Conservation (phyloP, 257 asterid genomes). For the Catharanthus roseus region DNA sequence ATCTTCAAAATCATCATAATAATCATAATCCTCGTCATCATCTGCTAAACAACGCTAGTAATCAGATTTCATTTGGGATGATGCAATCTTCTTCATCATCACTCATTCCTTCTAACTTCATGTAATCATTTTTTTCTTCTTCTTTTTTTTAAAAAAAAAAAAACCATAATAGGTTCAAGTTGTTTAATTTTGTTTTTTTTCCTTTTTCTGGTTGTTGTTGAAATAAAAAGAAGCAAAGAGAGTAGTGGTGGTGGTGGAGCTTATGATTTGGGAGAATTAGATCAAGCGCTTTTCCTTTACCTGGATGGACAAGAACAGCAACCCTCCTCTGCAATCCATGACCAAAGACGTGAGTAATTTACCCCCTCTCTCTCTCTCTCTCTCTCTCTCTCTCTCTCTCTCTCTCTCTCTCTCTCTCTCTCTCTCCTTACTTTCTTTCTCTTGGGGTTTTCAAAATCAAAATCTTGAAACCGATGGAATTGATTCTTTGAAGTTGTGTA, state of each 20-base stretch:
- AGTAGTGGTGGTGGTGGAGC: constrained; percentile 29
- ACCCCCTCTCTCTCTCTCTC: not conserved
- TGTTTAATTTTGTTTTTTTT: not conserved
- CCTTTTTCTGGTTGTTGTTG: constrained; percentile 1
- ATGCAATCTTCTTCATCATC: constrained; percentile 52
- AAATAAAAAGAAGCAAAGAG: constrained; percentile 60
- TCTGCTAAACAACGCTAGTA: not conserved
- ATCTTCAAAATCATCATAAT: constrained; percentile 5
- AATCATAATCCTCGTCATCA: constrained; percentile 20
- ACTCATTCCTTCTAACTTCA: constrained; percentile 38
- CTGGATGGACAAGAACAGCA: constrained; percentile 57
- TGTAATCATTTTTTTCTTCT: constrained; percentile 25
- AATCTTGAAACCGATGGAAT: too few relatives aligned
- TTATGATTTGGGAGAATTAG: constrained; percentile 76
- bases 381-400: not conserved
- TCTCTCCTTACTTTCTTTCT: not conserved
- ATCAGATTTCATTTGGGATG: constrained; percentile 64
- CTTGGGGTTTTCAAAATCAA: too few relatives aligned
- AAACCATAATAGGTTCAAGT: too few relatives aligned
- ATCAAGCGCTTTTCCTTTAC: constrained; percentile 70
- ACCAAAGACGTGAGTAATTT: constrained; percentile 39
- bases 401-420: not conserved
- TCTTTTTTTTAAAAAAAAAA: not conserved
- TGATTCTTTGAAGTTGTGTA: too few relatives aligned
- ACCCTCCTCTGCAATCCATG: constrained; percentile 33